Conservation (phyloP, 805 yeast genomes). For the Wickerhamomyces hampshirensis region DNA sequence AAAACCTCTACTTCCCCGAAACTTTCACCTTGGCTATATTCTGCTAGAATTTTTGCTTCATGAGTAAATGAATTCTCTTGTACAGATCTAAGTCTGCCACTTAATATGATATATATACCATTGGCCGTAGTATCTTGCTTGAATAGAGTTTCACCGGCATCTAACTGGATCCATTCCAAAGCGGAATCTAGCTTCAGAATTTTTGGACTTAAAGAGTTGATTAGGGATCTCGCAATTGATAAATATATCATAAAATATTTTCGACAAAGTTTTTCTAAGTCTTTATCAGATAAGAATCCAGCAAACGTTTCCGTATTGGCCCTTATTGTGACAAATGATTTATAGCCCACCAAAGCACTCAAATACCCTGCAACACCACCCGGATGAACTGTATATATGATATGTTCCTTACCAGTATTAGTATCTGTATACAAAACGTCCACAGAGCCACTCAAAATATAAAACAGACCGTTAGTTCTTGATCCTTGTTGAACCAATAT, state of each 20-base stretch:
- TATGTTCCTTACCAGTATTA: conserved; percentile 29
- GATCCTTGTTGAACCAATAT: conserved; percentile 60
- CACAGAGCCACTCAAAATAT: conserved; percentile 72
- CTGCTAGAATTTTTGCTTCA: conserved; percentile 46
- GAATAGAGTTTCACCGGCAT: conserved; percentile 79
- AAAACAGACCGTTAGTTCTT: conserved; percentile 69
- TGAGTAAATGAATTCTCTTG: conserved; percentile 21
- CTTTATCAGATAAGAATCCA: conserved; percentile 63
- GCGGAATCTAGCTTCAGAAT: conserved; percentile 82
- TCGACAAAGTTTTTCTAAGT: conserved; percentile 65
- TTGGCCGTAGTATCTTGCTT: conserved; percentile 84
- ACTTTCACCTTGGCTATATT: conserved; percentile 91
- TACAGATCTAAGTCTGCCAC: conserved; percentile 76
- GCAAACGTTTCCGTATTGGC: conserved; percentile 61
- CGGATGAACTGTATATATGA: conserved; percentile 53
- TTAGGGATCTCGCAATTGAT: conserved; percentile 70
- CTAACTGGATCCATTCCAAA: conserved; percentile 87
- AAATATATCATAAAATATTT: conserved; percentile 71
- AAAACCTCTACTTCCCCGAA: conserved; percentile 94
- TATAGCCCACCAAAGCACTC: conserved; percentile 73
- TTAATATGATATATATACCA: conserved; percentile 83
- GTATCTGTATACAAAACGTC: conserved; percentile 53
- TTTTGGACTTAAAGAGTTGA: conserved; percentile 60
- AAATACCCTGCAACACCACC: conserved; percentile 90
- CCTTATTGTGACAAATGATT: conserved; percentile 66